Percentiles rank a stretch among this genome's conserved stretches.
Evolutionary conservation across 768 basidiomycete genomes (phyloP).

Genomic region (Cystofilobasidium ferigula): DNA sequence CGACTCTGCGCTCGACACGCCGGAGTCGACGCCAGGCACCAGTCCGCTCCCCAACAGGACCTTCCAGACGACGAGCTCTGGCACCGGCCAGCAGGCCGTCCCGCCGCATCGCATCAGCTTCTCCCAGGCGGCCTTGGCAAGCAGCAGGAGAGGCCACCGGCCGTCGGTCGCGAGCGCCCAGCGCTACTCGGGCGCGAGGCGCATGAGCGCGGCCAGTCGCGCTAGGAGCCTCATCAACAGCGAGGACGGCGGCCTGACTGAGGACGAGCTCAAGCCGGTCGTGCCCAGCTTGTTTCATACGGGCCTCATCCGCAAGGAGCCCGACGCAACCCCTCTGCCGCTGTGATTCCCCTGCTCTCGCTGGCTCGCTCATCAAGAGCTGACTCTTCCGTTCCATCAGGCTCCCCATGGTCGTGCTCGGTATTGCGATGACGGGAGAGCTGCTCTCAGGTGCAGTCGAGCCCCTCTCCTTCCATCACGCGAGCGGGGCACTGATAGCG

Average conservation of each 20-base stretch:
- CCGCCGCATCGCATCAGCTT: slow-evolving; percentile 1
- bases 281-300: slow-evolving; percentile 14
- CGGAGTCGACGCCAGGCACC: neutral
- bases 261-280: slow-evolving; percentile 13
- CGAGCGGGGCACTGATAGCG: neutral
- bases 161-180: slow-evolving; percentile 1
- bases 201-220: neutral
- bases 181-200: neutral
- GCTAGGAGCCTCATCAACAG: slow-evolving; percentile 2
- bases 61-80: neutral
- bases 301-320: slow-evolving; percentile 24
- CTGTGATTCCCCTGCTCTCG: slow-evolving; percentile 6
- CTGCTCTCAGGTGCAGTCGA: slow-evolving; percentile 50
- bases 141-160: neutral
- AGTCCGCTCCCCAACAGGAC: neutral
- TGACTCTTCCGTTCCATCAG: neutral
- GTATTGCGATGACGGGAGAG: slow-evolving; percentile 89
- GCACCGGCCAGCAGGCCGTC: neutral
- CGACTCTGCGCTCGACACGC: neutral
- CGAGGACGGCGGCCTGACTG: neutral
- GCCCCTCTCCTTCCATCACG: slow-evolving; percentile 29
- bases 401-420: slow-evolving; percentile 82
- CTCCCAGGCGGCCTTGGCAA: neutral
- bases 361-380: too few species aligned
- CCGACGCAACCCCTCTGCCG: slow-evolving; percentile 22